Conservation (phyloP, 352 stramenopile species). For the Globisporangium nodosum region DNA sequence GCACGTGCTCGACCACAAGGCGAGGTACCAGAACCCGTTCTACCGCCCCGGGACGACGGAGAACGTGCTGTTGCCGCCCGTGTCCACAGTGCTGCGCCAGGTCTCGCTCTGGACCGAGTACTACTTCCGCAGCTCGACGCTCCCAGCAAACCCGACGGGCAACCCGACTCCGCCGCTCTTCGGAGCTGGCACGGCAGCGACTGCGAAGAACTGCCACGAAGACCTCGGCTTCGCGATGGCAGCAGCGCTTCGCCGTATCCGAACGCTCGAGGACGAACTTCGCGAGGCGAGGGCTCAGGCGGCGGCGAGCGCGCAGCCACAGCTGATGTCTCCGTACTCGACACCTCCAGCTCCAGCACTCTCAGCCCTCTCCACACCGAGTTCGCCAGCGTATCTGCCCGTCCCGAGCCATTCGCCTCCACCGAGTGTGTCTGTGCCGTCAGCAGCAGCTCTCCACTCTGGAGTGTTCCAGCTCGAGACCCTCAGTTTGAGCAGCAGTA, state of each 20-base stretch:
- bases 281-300: slow-evolving; percentile 6
- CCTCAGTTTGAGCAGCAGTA: neutral
- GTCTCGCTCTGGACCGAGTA: slow-evolving; percentile 79
- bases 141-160: slow-evolving; percentile 27
- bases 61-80: slow-evolving; percentile 45
- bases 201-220: slow-evolving; percentile 27
- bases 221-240: slow-evolving; percentile 58
- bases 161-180: slow-evolving; percentile 51
- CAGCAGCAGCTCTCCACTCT: too few species aligned
- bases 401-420: too few species aligned
- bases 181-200: slow-evolving; percentile 3
- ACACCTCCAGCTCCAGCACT: neutral
- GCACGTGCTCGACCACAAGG: slow-evolving; percentile 37
- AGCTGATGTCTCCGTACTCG: neutral
- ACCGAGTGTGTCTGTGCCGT: too few species aligned
- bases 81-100: slow-evolving; percentile 51
- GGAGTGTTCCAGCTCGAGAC: neutral
- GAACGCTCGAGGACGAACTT: slow-evolving; percentile 50
- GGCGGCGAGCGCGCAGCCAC: neutral
- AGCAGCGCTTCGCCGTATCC: slow-evolving; percentile 41
- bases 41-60: slow-evolving; percentile 37
- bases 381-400: too few species aligned
- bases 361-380: too few species aligned
- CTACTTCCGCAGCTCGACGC: slow-evolving; percentile 60
- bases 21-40: slow-evolving; percentile 65